These are phyloP conservation scores for Suillus americanus DNA, from an alignment of 768 basidiomycete species.

Conservation along the genomic window DNA sequence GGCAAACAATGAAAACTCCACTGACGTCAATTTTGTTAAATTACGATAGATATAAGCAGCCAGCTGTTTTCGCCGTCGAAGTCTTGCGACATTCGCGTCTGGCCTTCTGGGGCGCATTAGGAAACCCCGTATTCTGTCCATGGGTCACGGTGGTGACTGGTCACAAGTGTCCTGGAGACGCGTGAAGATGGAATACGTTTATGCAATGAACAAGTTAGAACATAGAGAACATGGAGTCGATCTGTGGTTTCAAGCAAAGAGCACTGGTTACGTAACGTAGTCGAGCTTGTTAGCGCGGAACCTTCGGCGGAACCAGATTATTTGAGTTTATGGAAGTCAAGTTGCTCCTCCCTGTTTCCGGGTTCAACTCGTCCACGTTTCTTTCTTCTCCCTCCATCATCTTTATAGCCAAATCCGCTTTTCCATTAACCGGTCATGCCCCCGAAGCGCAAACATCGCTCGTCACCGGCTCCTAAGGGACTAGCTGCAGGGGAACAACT, in stretches of 20 bases:
- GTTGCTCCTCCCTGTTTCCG: slow-evolving; percentile 1
- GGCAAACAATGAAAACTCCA: slow-evolving; percentile 4
- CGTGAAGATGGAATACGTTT: neutral
- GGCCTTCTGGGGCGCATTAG: slow-evolving; percentile 19
- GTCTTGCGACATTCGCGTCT: slow-evolving; percentile 39
- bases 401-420: neutral
- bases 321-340: slow-evolving; percentile 3
- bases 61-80: slow-evolving; percentile 45
- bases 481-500: slow-evolving; percentile 62
- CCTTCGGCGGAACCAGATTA: slow-evolving; percentile 2
- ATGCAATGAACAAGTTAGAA: neutral
- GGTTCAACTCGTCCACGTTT: slow-evolving; percentile 5
- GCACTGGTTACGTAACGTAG: neutral
- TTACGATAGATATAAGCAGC: slow-evolving; percentile 31
- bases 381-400: slow-evolving; percentile 1
- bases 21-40: slow-evolving; percentile 34
- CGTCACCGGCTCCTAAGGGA: slow-evolving; percentile 46
- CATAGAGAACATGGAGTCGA: no score
- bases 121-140: slow-evolving; percentile 24
- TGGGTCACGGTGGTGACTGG: neutral
- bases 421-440: slow-evolving; percentile 39
- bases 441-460: slow-evolving; percentile 57
- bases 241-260: neutral
- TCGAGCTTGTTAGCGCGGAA: neutral
- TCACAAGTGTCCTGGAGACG: neutral